Base-by-base conservation (phyloP, 257 asterid genomes). In the Echium plantagineum region DNA sequence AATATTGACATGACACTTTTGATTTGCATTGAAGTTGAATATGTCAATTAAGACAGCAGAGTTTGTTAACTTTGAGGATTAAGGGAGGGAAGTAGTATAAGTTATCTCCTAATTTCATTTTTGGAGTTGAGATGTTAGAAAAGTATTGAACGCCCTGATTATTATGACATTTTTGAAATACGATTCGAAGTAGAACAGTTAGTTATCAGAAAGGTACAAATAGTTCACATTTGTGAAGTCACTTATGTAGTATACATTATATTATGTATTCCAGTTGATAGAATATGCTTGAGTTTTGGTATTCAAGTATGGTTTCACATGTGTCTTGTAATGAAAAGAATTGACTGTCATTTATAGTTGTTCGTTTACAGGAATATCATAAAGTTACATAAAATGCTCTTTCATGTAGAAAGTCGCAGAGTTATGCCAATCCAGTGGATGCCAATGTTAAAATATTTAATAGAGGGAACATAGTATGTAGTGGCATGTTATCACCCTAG, bases 401-500 rank as follows among this genome's bases (percentile, higher is more conserved):
- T 16, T 69, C 65, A 57, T 74, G 67, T 84, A 90, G 97, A 70
- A 81, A 80, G 62, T 76, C 84, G 4, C 65, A 53, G 59, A 65
- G 80, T 58, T 59, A 78, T 69, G 80, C 72, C 70, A 80, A 64
- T 61, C 68, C 65, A 13, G 28, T 72, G 64, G 72, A 72, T 58
- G 73, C 72, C 56, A 87, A 79, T 66, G 58, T 68, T 60, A 77
- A 71, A 75, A 71, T 77, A 62, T 60, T 71, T 67, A 79, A 59
- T 74, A 84, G 88, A 78, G 77, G 69, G 21, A 69, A 81, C 76
- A 84, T 93, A 28, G 91, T 89, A 26, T 89, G 97, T 70, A 75
- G 80, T 56, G 89, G 97, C 38, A 93, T 93, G 94, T 62, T 93
- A 70, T 76, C 91, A 19, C 99, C 99, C 99, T 9, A 78, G 99